A percentile compares a stretch with the other conserved stretches of the same genome.
These are phyloP conservation scores for Circinella umbellata DNA, from an alignment of 371 early-diverging fungal species.

Conservation along the genomic window DNA sequence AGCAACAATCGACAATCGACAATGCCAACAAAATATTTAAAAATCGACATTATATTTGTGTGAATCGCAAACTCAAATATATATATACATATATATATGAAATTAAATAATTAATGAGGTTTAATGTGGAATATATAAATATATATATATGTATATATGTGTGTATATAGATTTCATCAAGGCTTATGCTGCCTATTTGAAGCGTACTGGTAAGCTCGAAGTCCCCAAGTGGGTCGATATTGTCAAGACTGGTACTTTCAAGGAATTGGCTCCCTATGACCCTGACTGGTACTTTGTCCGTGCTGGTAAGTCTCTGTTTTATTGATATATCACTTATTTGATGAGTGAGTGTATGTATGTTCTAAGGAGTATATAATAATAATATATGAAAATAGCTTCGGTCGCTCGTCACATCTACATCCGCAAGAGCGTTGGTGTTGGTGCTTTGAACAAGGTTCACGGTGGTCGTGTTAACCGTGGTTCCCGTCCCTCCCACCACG, in stretches of 20 bases:
- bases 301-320: slow-evolving; percentile 68
- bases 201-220: slow-evolving; percentile 97
- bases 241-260: slow-evolving; percentile 96
- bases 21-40: neutral
- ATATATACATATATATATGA: too few species aligned
- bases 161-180: slow-evolving; percentile 77
- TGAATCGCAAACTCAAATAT: too few species aligned
- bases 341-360: too few species aligned
- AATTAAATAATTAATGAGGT: too few species aligned
- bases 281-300: slow-evolving; percentile 99
- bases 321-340: too few species aligned
- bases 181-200: slow-evolving; percentile 98
- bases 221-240: slow-evolving; percentile 98
- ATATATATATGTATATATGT: too few species aligned
- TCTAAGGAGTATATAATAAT: neutral
- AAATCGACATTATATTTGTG: too few species aligned
- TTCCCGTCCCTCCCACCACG: slow-evolving; percentile 91
- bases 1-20: neutral
- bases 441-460: slow-evolving; percentile 92
- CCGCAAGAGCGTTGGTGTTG: slow-evolving; percentile 92
- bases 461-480: slow-evolving; percentile 96
- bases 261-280: slow-evolving; percentile 97
- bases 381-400: slow-evolving; percentile 66
- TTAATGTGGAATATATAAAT: too few species aligned
- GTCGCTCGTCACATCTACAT: slow-evolving; percentile 99